A percentile compares a stretch with the other conserved stretches of the same genome.
Evolutionary conservation across 225 moss, liverwort and hornwort species (phyloP).

Genomic region (Takakia lepidozioides): DNA sequence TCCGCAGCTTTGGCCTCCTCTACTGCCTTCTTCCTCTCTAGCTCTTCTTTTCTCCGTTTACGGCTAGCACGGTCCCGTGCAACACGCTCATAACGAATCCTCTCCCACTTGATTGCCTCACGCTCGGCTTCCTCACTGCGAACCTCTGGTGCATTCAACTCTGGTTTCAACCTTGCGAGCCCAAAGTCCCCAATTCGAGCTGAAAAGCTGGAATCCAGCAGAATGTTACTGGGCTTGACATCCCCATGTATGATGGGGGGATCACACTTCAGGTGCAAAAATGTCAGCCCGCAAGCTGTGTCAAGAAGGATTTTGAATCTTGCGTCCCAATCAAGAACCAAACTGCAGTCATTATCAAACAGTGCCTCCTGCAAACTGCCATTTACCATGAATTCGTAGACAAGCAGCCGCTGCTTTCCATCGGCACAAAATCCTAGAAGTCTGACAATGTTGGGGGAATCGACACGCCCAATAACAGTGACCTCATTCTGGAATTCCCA

Average conservation of each 20-base stretch:
- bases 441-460: slow-evolving; percentile 78
- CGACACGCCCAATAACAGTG: slow-evolving; percentile 67
- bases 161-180: slow-evolving; percentile 75
- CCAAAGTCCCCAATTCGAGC: slow-evolving; percentile 95
- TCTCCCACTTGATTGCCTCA: slow-evolving; percentile 78
- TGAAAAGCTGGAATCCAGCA: slow-evolving; percentile 64
- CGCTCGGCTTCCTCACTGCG: slow-evolving; percentile 56
- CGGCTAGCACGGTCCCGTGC: slow-evolving; percentile 61
- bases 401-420: slow-evolving; percentile 78
- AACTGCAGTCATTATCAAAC: slow-evolving; percentile 77
- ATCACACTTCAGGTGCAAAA: slow-evolving; percentile 77
- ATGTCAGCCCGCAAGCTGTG: slow-evolving; percentile 72
- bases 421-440: slow-evolving; percentile 81
- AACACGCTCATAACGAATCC: slow-evolving; percentile 69
- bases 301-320: slow-evolving; percentile 86
- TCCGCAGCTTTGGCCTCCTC: too few relatives aligned
- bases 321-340: slow-evolving; percentile 64
- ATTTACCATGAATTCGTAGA: slow-evolving; percentile 90
- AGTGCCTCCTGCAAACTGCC: slow-evolving; percentile 92
- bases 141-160: slow-evolving; percentile 36
- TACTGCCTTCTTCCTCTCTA: slow-evolving; percentile 48
- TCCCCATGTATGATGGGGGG: slow-evolving; percentile 96
- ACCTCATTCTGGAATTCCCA: slow-evolving; percentile 95
- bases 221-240: slow-evolving; percentile 88
- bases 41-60: slow-evolving; percentile 72